phyloP scores from a whole-genome alignment of 2,329 filamentous ascomycete genomes.

The Aureobasidium sp. region DNA sequence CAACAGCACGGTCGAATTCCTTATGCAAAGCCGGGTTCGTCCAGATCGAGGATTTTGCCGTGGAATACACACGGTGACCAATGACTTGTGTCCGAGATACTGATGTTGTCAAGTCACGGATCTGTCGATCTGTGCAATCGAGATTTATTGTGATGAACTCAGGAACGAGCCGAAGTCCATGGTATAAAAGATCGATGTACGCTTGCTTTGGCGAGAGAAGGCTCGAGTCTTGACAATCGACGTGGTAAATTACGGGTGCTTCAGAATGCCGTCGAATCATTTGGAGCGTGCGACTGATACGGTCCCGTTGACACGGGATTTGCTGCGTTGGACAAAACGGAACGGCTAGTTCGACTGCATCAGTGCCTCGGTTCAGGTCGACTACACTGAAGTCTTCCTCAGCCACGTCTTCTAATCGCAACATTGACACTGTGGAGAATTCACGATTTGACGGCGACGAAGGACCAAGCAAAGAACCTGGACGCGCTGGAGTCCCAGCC shows the following conservation, averaged over 20 bases:
- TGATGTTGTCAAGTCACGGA: slow-evolving; percentile 56
- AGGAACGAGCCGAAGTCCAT: slow-evolving; percentile 51
- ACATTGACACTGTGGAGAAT: not conserved
- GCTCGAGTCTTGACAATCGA: not conserved
- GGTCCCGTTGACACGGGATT: not conserved
- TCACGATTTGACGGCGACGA: not conserved
- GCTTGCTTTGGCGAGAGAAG: not conserved
- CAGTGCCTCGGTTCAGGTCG: slow-evolving; percentile 5
- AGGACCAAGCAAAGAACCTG: not conserved
- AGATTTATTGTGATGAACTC: slow-evolving; percentile 66
- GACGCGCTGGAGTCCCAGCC: not conserved
- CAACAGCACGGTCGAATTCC: slow-evolving; percentile 65
- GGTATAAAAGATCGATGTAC: not conserved
- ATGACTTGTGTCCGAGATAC: slow-evolving; percentile 69
- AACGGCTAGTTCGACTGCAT: slow-evolving; percentile 6
- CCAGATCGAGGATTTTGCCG: slow-evolving; percentile 59
- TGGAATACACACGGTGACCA: slow-evolving; percentile 56
- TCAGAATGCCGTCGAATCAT: slow-evolving; percentile 2
- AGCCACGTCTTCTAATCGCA: not conserved
- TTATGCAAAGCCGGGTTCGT: slow-evolving; percentile 59
- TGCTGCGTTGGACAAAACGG: slow-evolving; percentile 2
- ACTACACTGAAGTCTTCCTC: not conserved
- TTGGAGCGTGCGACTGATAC: not conserved
- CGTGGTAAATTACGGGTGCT: slow-evolving; percentile 2
- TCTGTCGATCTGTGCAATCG: slow-evolving; percentile 56